These are phyloP conservation scores for Sanguinoderma infundibulare DNA, from an alignment of 1,284 basidiomycete genomes.

Conservation along the genomic window DNA sequence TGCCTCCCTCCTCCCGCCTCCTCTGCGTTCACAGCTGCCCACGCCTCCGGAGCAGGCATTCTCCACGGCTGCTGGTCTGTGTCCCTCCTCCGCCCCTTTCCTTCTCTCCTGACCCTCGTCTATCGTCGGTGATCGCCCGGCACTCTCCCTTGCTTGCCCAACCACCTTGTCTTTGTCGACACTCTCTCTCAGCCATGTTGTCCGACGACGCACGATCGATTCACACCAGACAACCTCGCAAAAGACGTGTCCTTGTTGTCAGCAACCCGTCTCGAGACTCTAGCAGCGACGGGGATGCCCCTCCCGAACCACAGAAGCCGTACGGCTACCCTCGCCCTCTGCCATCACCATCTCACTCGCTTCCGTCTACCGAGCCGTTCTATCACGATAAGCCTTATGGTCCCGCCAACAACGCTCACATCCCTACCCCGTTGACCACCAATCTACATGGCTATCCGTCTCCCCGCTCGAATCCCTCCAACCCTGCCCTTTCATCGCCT, in stretches of 20 bases:
- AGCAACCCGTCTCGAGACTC: constrained; percentile 61
- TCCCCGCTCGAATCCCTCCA: constrained; percentile 49
- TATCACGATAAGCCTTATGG: constrained; percentile 18
- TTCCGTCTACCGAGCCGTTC: constrained; percentile 9
- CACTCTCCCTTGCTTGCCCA: constrained; percentile 7
- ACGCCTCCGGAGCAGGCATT: constrained; percentile 14
- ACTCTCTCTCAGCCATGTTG: constrained; percentile 33
- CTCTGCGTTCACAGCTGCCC: not conserved
- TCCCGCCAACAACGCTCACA: constrained; percentile 30
- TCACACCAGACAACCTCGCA: constrained; percentile 23
- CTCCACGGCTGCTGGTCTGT: constrained; percentile 18
- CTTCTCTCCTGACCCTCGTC: constrained; percentile 4
- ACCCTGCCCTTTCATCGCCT: constrained; percentile 64
- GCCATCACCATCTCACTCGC: constrained; percentile 30
- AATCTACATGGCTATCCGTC: constrained; percentile 43
- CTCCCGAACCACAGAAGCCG: constrained; percentile 24
- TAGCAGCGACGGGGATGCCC: constrained; percentile 47
- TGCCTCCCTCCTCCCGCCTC: constrained; percentile 1
- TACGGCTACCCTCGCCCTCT: constrained; percentile 32
- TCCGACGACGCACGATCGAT: constrained; percentile 48
- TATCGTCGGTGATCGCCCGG: constrained; percentile 25
- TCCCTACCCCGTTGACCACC: constrained; percentile 43
- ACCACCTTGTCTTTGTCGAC: constrained; percentile 1
- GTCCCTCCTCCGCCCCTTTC: constrained; percentile 15
- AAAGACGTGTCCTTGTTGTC: constrained; percentile 51